Evolutionary conservation across 805 yeast genomes (phyloP).

Genomic region (Lachancea thermotolerans): DNA sequence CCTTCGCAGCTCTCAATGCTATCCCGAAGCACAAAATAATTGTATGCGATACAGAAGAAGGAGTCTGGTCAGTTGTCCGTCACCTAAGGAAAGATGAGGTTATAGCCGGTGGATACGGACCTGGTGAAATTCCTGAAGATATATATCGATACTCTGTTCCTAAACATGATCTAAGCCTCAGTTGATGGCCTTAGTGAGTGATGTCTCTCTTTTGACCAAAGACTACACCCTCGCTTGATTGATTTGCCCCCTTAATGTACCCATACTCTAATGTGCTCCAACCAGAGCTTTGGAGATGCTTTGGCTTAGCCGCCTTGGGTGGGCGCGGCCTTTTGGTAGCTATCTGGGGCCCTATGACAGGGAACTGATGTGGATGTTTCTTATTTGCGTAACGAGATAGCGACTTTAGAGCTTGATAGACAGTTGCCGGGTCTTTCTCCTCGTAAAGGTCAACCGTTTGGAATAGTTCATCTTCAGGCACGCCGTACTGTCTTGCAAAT

Average conservation of each 20-base stretch:
- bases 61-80: constrained; percentile 50
- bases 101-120: constrained; percentile 25
- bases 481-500: constrained; percentile 56
- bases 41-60: constrained; percentile 40
- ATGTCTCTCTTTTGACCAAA: constrained; percentile 49
- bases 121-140: constrained; percentile 28
- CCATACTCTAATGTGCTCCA: constrained; percentile 62
- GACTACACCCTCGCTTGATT: constrained; percentile 45
- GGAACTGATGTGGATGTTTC: constrained; percentile 40
- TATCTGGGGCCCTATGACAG: constrained; percentile 54
- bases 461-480: constrained; percentile 75
- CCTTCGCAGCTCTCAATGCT: background rate
- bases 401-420: constrained; percentile 65
- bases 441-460: constrained; percentile 75
- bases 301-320: constrained; percentile 50
- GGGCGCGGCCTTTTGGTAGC: constrained; percentile 43
- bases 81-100: constrained; percentile 38
- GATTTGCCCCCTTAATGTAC: constrained; percentile 51
- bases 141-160: constrained; percentile 25
- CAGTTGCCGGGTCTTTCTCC: constrained; percentile 67
- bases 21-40: constrained; percentile 34
- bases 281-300: constrained; percentile 34
- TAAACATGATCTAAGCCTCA: constrained; percentile 21
- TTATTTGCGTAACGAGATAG: constrained; percentile 62
- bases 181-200: constrained; percentile 21